phyloP scores from a whole-genome alignment of 1,139 yeast genomes.

The Zhuliangozyma parablackwelliae region DNA sequence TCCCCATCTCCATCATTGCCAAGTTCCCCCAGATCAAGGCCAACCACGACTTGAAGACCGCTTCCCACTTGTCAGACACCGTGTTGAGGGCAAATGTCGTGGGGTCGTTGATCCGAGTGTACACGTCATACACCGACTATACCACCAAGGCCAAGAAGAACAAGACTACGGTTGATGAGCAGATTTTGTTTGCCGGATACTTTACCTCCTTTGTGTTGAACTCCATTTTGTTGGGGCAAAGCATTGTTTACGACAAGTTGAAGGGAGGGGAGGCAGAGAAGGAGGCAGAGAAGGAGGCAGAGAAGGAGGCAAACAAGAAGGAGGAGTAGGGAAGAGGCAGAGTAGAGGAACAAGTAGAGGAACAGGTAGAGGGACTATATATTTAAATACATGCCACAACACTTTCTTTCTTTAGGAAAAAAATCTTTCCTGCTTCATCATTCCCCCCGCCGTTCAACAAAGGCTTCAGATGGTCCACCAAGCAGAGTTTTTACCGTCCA shows the following conservation, averaged over 20 bases:
- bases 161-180: slow-evolving; percentile 16
- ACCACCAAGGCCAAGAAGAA: slow-evolving; percentile 17
- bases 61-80: slow-evolving; percentile 50
- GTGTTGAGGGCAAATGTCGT: slow-evolving; percentile 53
- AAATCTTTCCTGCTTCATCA: too few species aligned
- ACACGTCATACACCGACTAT: slow-evolving; percentile 45
- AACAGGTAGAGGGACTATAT: too few species aligned
- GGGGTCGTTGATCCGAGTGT: slow-evolving; percentile 55
- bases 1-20: slow-evolving; percentile 50
- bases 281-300: slow-evolving; percentile 4
- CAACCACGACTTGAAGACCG: slow-evolving; percentile 45
- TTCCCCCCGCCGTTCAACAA: too few species aligned
- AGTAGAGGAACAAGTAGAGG: too few species aligned
- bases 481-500: slow-evolving; percentile 61
- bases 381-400: too few species aligned
- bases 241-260: slow-evolving; percentile 21
- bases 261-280: slow-evolving; percentile 4
- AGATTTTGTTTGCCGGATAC: slow-evolving; percentile 34
- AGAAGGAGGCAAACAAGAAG: too few species aligned
- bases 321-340: too few species aligned
- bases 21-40: slow-evolving; percentile 54
- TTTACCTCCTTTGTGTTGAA: slow-evolving; percentile 30
- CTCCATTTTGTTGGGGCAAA: slow-evolving; percentile 30
- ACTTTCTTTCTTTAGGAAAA: too few species aligned
- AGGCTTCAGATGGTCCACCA: slow-evolving; percentile 41